A percentile compares a stretch with the other conserved stretches of the same genome.
These are phyloP conservation scores for Monosporascus sp. DNA, from an alignment of 2,329 filamentous ascomycete species.

Conservation along the genomic window DNA sequence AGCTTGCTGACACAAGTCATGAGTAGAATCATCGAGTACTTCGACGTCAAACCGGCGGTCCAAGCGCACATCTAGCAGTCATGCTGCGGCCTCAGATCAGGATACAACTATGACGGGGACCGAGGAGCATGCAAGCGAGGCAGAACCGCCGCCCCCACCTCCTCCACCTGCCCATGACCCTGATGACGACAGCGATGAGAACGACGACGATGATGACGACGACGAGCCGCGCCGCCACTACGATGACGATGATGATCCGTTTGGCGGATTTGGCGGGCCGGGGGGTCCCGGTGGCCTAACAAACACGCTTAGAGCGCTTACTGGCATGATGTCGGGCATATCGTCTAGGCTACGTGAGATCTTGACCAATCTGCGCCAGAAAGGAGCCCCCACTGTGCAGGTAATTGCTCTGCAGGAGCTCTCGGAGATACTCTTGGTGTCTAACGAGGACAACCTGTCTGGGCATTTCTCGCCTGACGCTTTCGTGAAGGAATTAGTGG, in stretches of 20 bases:
- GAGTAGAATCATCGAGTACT: conserved; percentile 20
- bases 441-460: conserved; percentile 92
- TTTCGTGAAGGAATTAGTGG: conserved; percentile 90
- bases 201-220: conserved; percentile 43
- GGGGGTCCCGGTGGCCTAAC: conserved; percentile 60
- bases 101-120: conserved; percentile 69
- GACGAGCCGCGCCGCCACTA: conserved; percentile 54
- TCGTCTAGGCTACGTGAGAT: conserved; percentile 75
- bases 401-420: conserved; percentile 89
- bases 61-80: conserved; percentile 45
- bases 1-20: neutral
- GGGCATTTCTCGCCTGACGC: conserved; percentile 92
- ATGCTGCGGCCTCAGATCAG: conserved; percentile 44
- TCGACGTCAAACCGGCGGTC: conserved; percentile 38
- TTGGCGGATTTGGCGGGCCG: conserved; percentile 62
- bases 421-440: conserved; percentile 87
- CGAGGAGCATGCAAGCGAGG: conserved; percentile 46
- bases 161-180: conserved; percentile 37
- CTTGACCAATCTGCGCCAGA: conserved; percentile 68
- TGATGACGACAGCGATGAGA: conserved; percentile 31
- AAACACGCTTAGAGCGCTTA: conserved; percentile 77
- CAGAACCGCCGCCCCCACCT: conserved; percentile 36
- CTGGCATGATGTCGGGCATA: conserved; percentile 85
- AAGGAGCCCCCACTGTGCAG: conserved; percentile 81
- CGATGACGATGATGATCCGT: conserved; percentile 62